These are phyloP conservation scores for Colletotrichum siamense DNA, from an alignment of 2,329 filamentous ascomycete species.

Conservation along the genomic window DNA sequence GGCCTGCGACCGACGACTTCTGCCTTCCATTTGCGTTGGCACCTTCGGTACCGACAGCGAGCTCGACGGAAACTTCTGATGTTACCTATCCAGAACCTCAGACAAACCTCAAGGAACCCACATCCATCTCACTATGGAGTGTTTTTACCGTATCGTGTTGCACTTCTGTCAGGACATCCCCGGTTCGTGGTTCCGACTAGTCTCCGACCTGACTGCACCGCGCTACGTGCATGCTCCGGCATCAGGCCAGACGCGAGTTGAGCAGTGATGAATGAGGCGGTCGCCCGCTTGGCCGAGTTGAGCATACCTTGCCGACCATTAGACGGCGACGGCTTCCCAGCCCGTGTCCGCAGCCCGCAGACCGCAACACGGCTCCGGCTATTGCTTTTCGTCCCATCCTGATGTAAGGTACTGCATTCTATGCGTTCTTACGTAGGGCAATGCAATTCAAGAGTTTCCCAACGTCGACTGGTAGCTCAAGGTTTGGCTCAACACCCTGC, in stretches of 20 bases:
- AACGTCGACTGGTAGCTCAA: not conserved
- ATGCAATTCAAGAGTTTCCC: not conserved
- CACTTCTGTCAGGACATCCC: slow-evolving; percentile 1
- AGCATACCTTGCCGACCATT: not conserved
- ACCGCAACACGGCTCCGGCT: not conserved
- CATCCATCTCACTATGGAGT: not conserved
- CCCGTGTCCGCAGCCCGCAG: not conserved
- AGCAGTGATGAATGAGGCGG: not conserved
- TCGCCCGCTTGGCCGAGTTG: not conserved
- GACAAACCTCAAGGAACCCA: not conserved
- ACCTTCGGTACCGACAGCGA: not conserved
- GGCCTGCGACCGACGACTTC: not conserved
- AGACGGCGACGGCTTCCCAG: not conserved
- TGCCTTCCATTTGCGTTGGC: not conserved
- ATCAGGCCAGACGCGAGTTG: not conserved
- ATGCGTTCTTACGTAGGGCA: not conserved
- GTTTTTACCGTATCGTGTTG: not conserved
- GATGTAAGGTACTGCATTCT: not conserved
- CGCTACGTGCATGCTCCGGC: not conserved
- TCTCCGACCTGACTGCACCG: not conserved
- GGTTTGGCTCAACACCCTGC: not conserved
- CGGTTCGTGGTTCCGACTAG: not conserved
- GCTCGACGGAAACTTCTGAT: not conserved
- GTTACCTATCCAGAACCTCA: not conserved
- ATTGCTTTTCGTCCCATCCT: not conserved